Conservation (phyloP, 2,329 filamentous ascomycete species). For the Pseudogymnoascus sp. region DNA sequence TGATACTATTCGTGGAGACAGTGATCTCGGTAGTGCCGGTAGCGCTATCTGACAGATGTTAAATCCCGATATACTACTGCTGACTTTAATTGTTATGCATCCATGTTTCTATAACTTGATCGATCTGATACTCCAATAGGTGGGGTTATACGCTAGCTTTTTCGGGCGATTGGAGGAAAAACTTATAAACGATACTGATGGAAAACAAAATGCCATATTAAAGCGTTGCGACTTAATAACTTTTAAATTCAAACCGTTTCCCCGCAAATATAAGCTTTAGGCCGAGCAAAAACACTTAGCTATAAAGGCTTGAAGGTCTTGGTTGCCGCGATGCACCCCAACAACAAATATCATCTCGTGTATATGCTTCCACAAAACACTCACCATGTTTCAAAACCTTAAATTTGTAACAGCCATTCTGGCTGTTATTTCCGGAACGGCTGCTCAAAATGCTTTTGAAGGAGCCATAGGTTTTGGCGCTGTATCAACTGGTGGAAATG, state of each 20-base stretch:
- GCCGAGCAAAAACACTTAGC: not conserved
- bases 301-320: slow-evolving; percentile 2
- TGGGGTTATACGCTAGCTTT: not conserved
- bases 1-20: not conserved
- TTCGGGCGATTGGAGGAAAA: not conserved
- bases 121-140: not conserved
- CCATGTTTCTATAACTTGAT: not conserved
- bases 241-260: not conserved
- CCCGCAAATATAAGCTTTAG: slow-evolving; percentile 3
- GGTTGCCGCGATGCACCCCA: not conserved
- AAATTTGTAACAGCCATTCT: not conserved
- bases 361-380: not conserved
- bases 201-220: slow-evolving; percentile 1
- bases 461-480: slow-evolving; percentile 42
- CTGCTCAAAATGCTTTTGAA: slow-evolving; percentile 32
- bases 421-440: not conserved
- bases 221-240: not conserved
- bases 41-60: not conserved
- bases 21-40: not conserved
- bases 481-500: slow-evolving; percentile 38
- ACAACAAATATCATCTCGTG: not conserved
- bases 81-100: not conserved
- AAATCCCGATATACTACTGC: not conserved
- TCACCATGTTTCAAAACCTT: not conserved
- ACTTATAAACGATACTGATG: not conserved